A percentile compares a stretch with the other conserved stretches of the same genome.
Evolutionary conservation across 78 protist genomes (phyloP).

Genomic region (slime mould (Dictyostelium discoideum)): DNA sequence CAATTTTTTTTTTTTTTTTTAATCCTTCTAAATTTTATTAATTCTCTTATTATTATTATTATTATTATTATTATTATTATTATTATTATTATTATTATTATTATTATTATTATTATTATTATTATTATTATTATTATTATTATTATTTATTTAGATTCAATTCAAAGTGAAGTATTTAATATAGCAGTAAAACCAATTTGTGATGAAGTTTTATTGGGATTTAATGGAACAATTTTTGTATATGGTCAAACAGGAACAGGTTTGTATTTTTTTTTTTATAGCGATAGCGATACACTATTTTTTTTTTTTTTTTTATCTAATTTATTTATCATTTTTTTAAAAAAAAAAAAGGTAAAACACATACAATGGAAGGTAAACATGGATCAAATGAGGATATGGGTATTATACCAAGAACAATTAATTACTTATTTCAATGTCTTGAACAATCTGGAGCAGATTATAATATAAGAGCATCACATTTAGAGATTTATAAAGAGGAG

Average conservation of each 20-base stretch:
- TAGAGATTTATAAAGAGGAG: slow-evolving; percentile 87
- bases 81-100: background rate
- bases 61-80: background rate
- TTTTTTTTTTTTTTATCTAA: background rate
- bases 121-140: background rate
- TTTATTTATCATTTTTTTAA: background rate
- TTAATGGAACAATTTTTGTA: slow-evolving; percentile 85
- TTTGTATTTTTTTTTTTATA: background rate
- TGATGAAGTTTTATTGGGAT: slow-evolving; percentile 75
- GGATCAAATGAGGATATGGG: slow-evolving; percentile 71
- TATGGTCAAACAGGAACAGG: slow-evolving; percentile 86
- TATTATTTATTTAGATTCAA: slow-evolving; percentile 12
- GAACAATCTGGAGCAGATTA: slow-evolving; percentile 73
- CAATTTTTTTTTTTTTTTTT: background rate
- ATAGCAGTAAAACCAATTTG: slow-evolving; percentile 67
- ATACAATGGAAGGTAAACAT: slow-evolving; percentile 85
- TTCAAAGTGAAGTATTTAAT: slow-evolving; percentile 54
- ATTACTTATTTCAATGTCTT: slow-evolving; percentile 78
- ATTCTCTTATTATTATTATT: background rate
- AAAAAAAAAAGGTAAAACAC: slow-evolving; percentile 75
- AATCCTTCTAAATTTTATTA: background rate
- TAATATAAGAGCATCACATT: slow-evolving; percentile 67
- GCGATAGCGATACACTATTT: background rate
- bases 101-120: background rate
- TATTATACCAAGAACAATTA: slow-evolving; percentile 81